Evolutionary conservation across 805 yeast species (phyloP).

Genomic region (Pichia insulana): DNA sequence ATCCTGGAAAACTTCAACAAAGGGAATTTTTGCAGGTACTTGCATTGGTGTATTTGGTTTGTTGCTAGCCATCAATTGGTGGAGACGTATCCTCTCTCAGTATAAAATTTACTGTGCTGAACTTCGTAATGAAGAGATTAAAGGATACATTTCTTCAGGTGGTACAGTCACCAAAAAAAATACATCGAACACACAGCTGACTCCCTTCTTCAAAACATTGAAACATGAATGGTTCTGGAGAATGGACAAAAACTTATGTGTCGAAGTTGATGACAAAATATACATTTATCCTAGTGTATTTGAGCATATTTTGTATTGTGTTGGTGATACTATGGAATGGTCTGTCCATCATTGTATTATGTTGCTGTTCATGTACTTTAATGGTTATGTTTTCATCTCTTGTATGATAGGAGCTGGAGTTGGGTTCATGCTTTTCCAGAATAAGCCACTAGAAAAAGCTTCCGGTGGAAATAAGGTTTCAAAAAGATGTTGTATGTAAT

Average conservation of each 20-base stretch:
- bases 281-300: conserved; percentile 13
- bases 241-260: conserved; percentile 10
- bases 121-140: conserved; percentile 8
- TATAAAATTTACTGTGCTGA: conserved; percentile 8
- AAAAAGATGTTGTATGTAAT: conserved; percentile 16
- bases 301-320: conserved; percentile 11
- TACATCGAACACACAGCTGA: neutral
- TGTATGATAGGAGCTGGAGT: conserved; percentile 16
- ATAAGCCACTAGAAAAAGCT: conserved; percentile 7
- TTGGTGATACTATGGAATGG: conserved; percentile 17
- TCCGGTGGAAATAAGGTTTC: conserved; percentile 9
- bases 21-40: conserved; percentile 15
- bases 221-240: conserved; percentile 14
- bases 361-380: conserved; percentile 17
- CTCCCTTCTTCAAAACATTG: conserved; percentile 10
- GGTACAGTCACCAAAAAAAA: neutral
- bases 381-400: conserved; percentile 17
- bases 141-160: conserved; percentile 1
- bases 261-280: conserved; percentile 10
- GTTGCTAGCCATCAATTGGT: conserved; percentile 12
- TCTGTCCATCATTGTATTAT: conserved; percentile 14
- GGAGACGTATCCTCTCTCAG: conserved; percentile 13
- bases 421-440: conserved; percentile 13
- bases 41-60: conserved; percentile 16
- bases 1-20: conserved; percentile 14